Percentiles rank a stretch among this genome's conserved stretches.
Evolutionary conservation across 2,329 filamentous ascomycete species (phyloP).

Genomic region (Cladophialophora chaetospira): DNA sequence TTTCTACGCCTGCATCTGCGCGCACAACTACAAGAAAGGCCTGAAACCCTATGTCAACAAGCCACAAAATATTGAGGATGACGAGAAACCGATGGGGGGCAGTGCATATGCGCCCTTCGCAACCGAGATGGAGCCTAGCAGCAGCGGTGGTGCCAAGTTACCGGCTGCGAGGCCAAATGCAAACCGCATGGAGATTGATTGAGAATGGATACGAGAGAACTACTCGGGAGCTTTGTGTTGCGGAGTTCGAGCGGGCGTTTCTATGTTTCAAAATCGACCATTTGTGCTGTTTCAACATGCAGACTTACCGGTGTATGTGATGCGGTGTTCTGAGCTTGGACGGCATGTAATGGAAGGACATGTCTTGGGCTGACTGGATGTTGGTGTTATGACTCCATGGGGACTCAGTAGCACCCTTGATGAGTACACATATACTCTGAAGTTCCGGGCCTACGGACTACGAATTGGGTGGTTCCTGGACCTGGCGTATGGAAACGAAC

Average conservation of each 20-base stretch:
- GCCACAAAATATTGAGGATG: constrained; percentile 20
- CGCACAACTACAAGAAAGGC: constrained; percentile 85
- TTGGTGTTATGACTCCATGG: too few species aligned
- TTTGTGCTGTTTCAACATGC: too few species aligned
- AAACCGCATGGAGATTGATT: constrained; percentile 31
- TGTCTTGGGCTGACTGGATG: too few species aligned
- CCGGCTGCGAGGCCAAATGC: constrained; percentile 15
- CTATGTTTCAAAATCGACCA: too few species aligned
- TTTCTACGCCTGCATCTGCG: constrained; percentile 80
- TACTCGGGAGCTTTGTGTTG: constrained; percentile 1
- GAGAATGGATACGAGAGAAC: constrained; percentile 1
- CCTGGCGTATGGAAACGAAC: too few species aligned
- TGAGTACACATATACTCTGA: too few species aligned
- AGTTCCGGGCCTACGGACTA: too few species aligned
- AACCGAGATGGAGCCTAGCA: constrained; percentile 22
- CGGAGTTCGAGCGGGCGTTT: neutral
- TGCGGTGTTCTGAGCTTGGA: too few species aligned
- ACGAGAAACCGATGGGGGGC: constrained; percentile 28
- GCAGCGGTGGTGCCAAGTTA: constrained; percentile 16
- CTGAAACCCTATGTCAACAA: constrained; percentile 75
- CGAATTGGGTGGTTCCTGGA: too few species aligned
- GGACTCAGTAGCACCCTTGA: too few species aligned
- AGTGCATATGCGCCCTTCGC: constrained; percentile 29
- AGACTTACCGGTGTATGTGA: too few species aligned
- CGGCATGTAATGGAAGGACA: too few species aligned